Conservation (phyloP, 352 stramenopile species). For the Phytophthora aleatoria region DNA sequence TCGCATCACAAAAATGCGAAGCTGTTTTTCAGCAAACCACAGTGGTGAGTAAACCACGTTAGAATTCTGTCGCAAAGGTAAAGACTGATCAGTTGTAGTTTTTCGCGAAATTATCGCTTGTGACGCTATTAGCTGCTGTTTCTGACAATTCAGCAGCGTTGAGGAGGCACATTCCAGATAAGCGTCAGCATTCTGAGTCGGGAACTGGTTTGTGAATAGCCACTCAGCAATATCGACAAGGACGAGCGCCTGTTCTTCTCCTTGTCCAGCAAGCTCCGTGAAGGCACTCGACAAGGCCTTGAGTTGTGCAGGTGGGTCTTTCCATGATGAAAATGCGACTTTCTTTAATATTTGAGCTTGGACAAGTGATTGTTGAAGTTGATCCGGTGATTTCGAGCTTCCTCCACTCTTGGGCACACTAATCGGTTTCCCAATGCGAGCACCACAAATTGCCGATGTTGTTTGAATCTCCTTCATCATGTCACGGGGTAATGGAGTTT, state of each 20-base stretch:
- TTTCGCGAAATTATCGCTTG: slow-evolving; percentile 15
- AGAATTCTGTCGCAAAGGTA: slow-evolving; percentile 14
- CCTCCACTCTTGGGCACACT: slow-evolving; percentile 15
- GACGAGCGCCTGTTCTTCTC: slow-evolving; percentile 67
- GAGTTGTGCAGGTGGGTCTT: slow-evolving; percentile 60
- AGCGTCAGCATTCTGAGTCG: slow-evolving; percentile 50
- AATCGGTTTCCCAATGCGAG: slow-evolving; percentile 54
- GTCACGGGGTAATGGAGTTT: slow-evolving; percentile 17
- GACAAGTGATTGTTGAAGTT: slow-evolving; percentile 47
- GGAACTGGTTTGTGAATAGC: slow-evolving; percentile 75
- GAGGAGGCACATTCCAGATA: slow-evolving; percentile 64
- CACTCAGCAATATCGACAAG: slow-evolving; percentile 89
- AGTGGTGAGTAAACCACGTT: slow-evolving; percentile 35
- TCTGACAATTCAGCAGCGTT: slow-evolving; percentile 46
- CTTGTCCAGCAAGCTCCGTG: slow-evolving; percentile 54
- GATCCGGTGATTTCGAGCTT: slow-evolving; percentile 37
- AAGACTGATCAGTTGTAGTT: slow-evolving; percentile 14
- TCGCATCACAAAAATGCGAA: slow-evolving; percentile 60
- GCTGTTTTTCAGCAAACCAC: slow-evolving; percentile 65
- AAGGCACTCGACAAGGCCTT: slow-evolving; percentile 62
- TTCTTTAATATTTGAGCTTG: slow-evolving; percentile 70
- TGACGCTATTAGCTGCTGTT: slow-evolving; percentile 16
- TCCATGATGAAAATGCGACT: slow-evolving; percentile 68
- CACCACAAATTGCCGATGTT: slow-evolving; percentile 53
- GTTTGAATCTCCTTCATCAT: slow-evolving; percentile 62